Conservation (phyloP, 164 flowering plant genomes). For the Aristolochia californica region DNA sequence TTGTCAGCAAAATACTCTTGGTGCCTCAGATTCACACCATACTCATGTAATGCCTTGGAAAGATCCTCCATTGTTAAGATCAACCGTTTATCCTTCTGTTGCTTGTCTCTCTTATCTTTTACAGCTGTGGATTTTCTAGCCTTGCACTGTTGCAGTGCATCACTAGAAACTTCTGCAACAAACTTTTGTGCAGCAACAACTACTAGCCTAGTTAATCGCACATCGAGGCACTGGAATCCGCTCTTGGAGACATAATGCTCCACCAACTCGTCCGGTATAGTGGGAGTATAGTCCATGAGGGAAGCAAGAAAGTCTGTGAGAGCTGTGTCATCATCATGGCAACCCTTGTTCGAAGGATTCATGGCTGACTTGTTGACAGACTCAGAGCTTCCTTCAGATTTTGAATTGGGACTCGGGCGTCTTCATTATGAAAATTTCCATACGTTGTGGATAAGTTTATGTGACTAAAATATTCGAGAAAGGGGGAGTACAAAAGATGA, state of each 20-base stretch:
- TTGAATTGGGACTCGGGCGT: no score
- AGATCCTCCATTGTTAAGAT: slow-evolving; percentile 93
- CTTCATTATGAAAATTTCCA: no score
- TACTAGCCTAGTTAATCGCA: slow-evolving; percentile 79
- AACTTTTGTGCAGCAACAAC: slow-evolving; percentile 98
- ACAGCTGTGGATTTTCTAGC: slow-evolving; percentile 66
- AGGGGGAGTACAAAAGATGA: no score
- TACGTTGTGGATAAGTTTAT: no score
- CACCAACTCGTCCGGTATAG: slow-evolving; percentile 88
- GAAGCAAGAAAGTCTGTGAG: slow-evolving; percentile 81
- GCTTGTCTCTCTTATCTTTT: slow-evolving; percentile 86
- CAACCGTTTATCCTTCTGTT: slow-evolving; percentile 92
- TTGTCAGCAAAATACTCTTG: slow-evolving; percentile 89
- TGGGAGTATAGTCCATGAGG: slow-evolving; percentile 87
- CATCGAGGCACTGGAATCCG: slow-evolving; percentile 91
- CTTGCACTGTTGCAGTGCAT: slow-evolving; percentile 91
- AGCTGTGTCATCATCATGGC: slow-evolving; percentile 72
- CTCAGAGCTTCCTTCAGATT: no score
- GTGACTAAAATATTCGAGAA: no score
- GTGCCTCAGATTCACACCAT: slow-evolving; percentile 80
- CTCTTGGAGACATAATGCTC: slow-evolving; percentile 87
- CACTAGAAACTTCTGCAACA: slow-evolving; percentile 82
- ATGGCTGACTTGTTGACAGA: no score
- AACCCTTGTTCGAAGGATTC: slow-evolving; percentile 25
- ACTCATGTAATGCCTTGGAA: slow-evolving; percentile 83